These are phyloP conservation scores for Alternaria sp. DNA, from an alignment of 2,329 filamentous ascomycete genomes.

Conservation along the genomic window DNA sequence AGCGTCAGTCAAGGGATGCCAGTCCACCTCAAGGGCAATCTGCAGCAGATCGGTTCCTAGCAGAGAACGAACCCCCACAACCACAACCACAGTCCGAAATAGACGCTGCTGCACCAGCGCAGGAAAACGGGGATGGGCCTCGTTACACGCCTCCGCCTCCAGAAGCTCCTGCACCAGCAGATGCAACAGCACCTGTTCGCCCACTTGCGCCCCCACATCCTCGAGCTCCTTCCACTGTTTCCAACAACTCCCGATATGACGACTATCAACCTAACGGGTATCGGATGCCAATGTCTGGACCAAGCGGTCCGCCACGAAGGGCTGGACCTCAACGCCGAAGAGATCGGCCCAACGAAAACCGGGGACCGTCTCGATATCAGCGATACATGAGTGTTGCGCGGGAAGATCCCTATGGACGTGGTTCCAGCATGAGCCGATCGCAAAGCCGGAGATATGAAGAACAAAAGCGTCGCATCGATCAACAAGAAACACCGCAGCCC, in stretches of 20 bases:
- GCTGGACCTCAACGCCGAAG: constrained; percentile 39
- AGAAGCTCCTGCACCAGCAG: constrained; percentile 19
- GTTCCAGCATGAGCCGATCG: constrained; percentile 43
- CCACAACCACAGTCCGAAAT: constrained; percentile 19
- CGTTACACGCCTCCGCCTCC: constrained; percentile 39
- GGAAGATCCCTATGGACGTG: constrained; percentile 45
- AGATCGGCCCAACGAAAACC: constrained; percentile 41
- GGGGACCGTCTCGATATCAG: constrained; percentile 43
- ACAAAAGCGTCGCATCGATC: constrained; percentile 43
- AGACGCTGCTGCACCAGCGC: constrained; percentile 19
- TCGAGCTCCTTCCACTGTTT: constrained; percentile 37
- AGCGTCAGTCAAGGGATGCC: constrained; percentile 26
- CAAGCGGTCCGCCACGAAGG: constrained; percentile 29
- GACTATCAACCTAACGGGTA: constrained; percentile 31
- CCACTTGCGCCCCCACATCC: constrained; percentile 27
- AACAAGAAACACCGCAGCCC: constrained; percentile 46
- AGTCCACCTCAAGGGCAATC: constrained; percentile 33
- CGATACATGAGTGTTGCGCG: constrained; percentile 45
- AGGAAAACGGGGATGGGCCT: constrained; percentile 36
- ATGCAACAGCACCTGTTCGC: constrained; percentile 18
- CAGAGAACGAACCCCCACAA: constrained; percentile 30
- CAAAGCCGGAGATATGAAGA: constrained; percentile 47
- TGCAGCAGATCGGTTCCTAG: constrained; percentile 45
- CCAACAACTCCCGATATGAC: constrained; percentile 43
- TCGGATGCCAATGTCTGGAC: constrained; percentile 36